Evolutionary conservation across 768 basidiomycete species (phyloP), one percentile per base, ranked within the genome.

Genomic region (Kwoniella sp.): DNA sequence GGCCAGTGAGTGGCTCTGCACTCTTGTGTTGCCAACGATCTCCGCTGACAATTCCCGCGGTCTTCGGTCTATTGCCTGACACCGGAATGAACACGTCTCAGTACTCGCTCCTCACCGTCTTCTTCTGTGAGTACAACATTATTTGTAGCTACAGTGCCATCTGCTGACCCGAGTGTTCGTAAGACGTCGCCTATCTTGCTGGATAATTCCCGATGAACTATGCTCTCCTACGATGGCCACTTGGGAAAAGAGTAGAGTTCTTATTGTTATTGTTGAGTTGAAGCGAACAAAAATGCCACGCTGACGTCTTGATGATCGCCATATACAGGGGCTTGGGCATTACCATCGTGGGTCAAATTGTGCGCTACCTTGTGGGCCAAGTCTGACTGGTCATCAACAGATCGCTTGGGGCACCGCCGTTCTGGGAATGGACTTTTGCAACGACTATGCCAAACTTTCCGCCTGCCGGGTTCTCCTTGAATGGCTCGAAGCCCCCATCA

Each of bases 41-140:
- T 57, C 63, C 1, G 29, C 46, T 12, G 63, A 56, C 17, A 50
- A n/a, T n/a, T n/a, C n/a, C n/a, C n/a, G n/a, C 58, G 12, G 56
- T 64, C 37, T 64, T 64, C 37, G 63, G 63, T 1, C 47, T 64
- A 9, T 54, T 46, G 54, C 51, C 15, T 15, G 64, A 65, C 30
- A 65, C 64, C 5, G 22, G 46, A 4, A 25, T 65, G 12, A 49
- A 51, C 2, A 52, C 52, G 6, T 27, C 54, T 6, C 27, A 65
- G 37, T 65, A 65, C 36, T 29, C 64, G 10, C 26, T 33, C 19
- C 49, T 65, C 12, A 60, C 46, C 1, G 52, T 56, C 15, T 55
- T 24, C 24, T 65, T 65, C 59, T 65, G 59, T 60, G 30, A 52
- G 59, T 60, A 13, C n/a, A n/a, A n/a, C n/a, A n/a, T 33, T 33